Percentiles rank a stretch among this genome's conserved stretches.
Evolutionary conservation across 805 yeast species (phyloP).

Genomic region (Saccharomycopsis capsularis): DNA sequence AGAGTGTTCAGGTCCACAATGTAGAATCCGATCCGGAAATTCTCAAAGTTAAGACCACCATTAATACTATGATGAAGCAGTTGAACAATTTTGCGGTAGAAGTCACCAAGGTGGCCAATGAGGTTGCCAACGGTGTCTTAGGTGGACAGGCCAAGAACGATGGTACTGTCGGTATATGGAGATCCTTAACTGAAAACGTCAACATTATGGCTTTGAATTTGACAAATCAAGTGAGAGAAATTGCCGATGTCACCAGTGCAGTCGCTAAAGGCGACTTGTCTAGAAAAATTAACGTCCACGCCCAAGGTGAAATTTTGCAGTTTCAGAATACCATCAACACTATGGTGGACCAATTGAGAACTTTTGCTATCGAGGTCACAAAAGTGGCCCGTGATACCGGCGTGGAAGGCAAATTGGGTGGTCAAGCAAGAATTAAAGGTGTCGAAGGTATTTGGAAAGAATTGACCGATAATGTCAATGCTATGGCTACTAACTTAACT

Average conservation of each 20-base stretch:
- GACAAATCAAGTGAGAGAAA: constrained; percentile 44
- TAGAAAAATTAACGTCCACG: constrained; percentile 79
- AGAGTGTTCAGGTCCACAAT: constrained; percentile 67
- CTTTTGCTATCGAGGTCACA: constrained; percentile 80
- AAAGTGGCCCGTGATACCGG: constrained; percentile 87
- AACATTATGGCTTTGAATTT: constrained; percentile 53
- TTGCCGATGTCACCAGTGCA: constrained; percentile 83
- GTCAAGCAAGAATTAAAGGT: constrained; percentile 73
- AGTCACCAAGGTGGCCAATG: constrained; percentile 80
- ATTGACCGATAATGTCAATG: constrained; percentile 78
- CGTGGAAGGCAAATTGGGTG: constrained; percentile 84
- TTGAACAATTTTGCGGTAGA: constrained; percentile 73
- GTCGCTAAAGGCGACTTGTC: constrained; percentile 84
- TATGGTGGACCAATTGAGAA: constrained; percentile 80
- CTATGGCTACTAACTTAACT: constrained; percentile 83
- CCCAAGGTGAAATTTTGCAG: constrained; percentile 84
- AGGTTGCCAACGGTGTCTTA: constrained; percentile 82
- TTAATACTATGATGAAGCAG: constrained; percentile 86
- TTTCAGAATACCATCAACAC: constrained; percentile 81
- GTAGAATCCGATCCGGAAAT: constrained; percentile 75
- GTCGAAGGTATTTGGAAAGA: constrained; percentile 88
- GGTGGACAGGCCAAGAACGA: constrained; percentile 85
- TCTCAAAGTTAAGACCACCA: constrained; percentile 68
- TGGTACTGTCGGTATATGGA: constrained; percentile 87
- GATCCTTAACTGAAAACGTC: constrained; percentile 74